Evolutionary conservation across 2,329 filamentous ascomycete species (phyloP).

Genomic region (Epichloe festucae): DNA sequence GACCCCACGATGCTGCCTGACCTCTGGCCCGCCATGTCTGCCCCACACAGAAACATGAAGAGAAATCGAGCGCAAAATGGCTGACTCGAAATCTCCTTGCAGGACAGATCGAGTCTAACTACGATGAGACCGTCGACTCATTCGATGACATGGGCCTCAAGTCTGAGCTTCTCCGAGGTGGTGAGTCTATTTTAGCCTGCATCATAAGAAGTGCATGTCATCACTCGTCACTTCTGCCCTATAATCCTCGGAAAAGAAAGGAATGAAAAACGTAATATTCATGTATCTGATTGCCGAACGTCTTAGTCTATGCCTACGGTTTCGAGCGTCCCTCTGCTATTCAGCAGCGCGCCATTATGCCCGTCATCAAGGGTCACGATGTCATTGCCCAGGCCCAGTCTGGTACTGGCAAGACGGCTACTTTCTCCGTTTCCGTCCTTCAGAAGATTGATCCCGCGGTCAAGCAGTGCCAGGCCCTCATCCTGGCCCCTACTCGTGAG

Average conservation of each 20-base stretch:
- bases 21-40: not conserved
- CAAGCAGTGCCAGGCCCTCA: slow-evolving; percentile 96
- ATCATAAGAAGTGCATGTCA: not conserved
- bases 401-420: slow-evolving; percentile 98
- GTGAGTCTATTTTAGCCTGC: slow-evolving; percentile 23
- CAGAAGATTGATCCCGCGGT: slow-evolving; percentile 95
- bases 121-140: slow-evolving; percentile 98
- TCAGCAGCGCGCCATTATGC: slow-evolving; percentile 99
- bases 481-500: slow-evolving; percentile 95
- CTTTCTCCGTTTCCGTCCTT: slow-evolving; percentile 97
- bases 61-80: not conserved
- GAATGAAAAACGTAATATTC: not conserved
- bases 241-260: not conserved
- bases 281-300: not conserved
- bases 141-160: slow-evolving; percentile 98
- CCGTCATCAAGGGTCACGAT: slow-evolving; percentile 99
- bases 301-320: slow-evolving; percentile 87
- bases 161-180: slow-evolving; percentile 93
- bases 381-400: slow-evolving; percentile 99
- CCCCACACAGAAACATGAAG: not conserved
- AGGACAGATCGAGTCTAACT: slow-evolving; percentile 99
- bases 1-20: not conserved
- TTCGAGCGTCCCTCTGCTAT: slow-evolving; percentile 99
- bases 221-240: not conserved
- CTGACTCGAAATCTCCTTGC: slow-evolving; percentile 18